Percentiles rank a stretch among this genome's conserved stretches.
Evolutionary conservation across 805 yeast genomes (phyloP).

Genomic region (Saccharomycopsis fibuligera): DNA sequence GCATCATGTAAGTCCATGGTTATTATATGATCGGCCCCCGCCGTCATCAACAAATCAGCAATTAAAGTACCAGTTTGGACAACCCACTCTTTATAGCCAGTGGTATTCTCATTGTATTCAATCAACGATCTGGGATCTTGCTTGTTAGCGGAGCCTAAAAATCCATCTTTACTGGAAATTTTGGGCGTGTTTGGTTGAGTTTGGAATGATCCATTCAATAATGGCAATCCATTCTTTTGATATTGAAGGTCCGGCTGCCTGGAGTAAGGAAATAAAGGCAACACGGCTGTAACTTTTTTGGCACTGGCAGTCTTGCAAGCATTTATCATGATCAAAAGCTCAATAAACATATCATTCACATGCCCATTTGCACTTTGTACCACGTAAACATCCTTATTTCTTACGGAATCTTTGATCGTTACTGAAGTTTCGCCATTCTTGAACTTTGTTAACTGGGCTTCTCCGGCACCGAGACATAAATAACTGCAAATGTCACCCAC

Average conservation of each 20-base stretch:
- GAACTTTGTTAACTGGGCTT: constrained; percentile 55
- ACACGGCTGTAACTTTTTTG: constrained; percentile 78
- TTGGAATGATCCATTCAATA: not conserved
- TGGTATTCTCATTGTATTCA: constrained; percentile 33
- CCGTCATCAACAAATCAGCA: constrained; percentile 79
- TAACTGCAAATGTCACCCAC: constrained; percentile 70
- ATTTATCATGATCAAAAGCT: constrained; percentile 74
- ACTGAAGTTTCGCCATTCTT: constrained; percentile 95
- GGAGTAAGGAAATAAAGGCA: constrained; percentile 92
- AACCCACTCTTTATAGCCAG: constrained; percentile 89
- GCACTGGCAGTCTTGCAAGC: constrained; percentile 94
- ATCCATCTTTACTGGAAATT: not conserved
- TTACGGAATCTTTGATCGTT: constrained; percentile 76
- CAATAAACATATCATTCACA: constrained; percentile 82
- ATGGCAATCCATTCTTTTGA: constrained; percentile 32
- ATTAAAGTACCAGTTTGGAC: constrained; percentile 91
- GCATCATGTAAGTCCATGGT: constrained; percentile 99
- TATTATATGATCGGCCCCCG: constrained; percentile 94
- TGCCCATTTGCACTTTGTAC: constrained; percentile 81
- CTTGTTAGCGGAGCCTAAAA: not conserved
- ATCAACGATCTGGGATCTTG: constrained; percentile 29
- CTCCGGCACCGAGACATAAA: constrained; percentile 67
- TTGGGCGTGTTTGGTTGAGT: not conserved
- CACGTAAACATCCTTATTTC: constrained; percentile 94
- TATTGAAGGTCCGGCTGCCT: constrained; percentile 94